These are phyloP conservation scores for Nicotiana sylvestris DNA, from an alignment of 257 asterid species.

Conservation along the genomic window DNA sequence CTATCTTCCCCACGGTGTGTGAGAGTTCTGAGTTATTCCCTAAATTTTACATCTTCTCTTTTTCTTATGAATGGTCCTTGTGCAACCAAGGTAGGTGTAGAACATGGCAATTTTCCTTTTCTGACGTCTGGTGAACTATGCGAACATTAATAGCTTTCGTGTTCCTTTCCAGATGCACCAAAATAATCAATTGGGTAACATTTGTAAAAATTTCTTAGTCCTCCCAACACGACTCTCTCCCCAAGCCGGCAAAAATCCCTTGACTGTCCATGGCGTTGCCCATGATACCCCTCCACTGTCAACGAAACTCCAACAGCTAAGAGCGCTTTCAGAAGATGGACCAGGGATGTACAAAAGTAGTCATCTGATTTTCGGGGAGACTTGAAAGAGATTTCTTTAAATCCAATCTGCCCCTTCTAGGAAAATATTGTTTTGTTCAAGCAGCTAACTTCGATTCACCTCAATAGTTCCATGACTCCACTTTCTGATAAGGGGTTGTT, in stretches of 20 bases:
- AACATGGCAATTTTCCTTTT: background rate
- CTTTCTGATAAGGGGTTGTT: background rate
- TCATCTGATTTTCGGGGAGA: background rate
- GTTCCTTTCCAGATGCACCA: background rate
- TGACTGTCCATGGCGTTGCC: background rate
- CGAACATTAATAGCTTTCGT: background rate
- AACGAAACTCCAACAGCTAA: background rate
- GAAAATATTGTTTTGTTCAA: background rate
- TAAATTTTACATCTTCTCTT: background rate
- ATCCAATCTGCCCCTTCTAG: background rate
- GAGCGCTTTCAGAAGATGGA: background rate
- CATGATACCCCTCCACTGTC: background rate
- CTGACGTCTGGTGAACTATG: background rate
- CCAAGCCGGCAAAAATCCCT: background rate
- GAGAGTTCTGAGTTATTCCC: background rate
- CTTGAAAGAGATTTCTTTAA: background rate
- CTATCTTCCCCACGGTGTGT: constrained; percentile 61
- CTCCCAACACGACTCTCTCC: background rate
- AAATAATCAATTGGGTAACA: background rate
- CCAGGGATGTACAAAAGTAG: background rate
- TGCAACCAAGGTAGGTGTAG: constrained; percentile 1
- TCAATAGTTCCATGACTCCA: background rate
- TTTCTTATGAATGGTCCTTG: background rate
- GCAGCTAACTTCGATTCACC: background rate
- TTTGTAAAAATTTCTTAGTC: background rate